Conservation (phyloP, 768 basidiomycete genomes). For the Boletus vinaceobasis region DNA sequence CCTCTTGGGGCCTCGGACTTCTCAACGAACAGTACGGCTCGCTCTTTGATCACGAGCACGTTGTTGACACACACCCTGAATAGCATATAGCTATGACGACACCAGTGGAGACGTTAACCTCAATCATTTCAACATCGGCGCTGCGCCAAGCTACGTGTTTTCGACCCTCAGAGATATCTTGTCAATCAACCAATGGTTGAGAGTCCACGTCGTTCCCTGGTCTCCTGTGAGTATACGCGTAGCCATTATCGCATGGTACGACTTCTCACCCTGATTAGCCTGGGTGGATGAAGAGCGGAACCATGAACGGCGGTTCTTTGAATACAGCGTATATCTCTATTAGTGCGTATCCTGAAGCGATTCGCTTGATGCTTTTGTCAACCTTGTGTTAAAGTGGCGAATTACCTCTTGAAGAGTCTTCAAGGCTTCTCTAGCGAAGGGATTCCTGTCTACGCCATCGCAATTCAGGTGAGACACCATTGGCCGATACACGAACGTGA, state of each 20-base stretch:
- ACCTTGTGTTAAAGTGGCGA: slow-evolving; percentile 48
- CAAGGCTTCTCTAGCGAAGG: slow-evolving; percentile 66
- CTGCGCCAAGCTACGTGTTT: slow-evolving; percentile 60
- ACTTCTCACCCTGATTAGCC: slow-evolving; percentile 42
- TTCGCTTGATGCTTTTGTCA: not conserved
- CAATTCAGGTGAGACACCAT: slow-evolving; percentile 41
- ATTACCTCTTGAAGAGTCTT: slow-evolving; percentile 67
- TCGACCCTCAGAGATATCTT: slow-evolving; percentile 61
- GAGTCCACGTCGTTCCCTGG: slow-evolving; percentile 67
- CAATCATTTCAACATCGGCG: slow-evolving; percentile 51
- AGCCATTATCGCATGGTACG: no score
- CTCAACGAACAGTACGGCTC: slow-evolving; percentile 48
- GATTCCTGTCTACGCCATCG: slow-evolving; percentile 58
- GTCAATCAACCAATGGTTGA: slow-evolving; percentile 49
- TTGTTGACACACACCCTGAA: slow-evolving; percentile 1
- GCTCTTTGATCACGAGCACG: not conserved
- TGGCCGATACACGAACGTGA: not conserved
- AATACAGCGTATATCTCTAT: slow-evolving; percentile 42
- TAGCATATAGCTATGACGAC: slow-evolving; percentile 67
- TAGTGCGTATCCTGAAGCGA: slow-evolving; percentile 38
- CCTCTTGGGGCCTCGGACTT: slow-evolving; percentile 76
- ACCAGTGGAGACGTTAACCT: slow-evolving; percentile 59
- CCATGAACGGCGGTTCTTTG: slow-evolving; percentile 67
- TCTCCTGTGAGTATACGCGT: slow-evolving; percentile 53
- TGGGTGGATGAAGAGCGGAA: slow-evolving; percentile 73